Evolutionary conservation across 2,329 filamentous ascomycete species (phyloP), one percentile per base, ranked within the genome.

Genomic region (Talaromyces sp.): DNA sequence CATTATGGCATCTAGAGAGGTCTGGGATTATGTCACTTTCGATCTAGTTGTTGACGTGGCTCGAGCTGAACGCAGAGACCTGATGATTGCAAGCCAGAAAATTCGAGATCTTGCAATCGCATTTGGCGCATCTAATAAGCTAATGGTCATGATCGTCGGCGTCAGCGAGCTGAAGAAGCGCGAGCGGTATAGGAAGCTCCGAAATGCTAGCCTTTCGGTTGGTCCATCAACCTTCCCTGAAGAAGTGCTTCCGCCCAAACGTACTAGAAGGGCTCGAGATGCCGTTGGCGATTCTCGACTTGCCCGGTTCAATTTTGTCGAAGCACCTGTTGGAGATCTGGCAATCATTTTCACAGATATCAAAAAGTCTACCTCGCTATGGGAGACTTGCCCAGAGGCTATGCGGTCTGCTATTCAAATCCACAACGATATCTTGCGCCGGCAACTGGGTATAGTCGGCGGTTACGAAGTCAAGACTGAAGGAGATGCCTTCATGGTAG

Each of bases 401-500:
- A 99, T 99, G 95, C 88, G 94, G 72, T 94, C 93, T 15, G 93
- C 93, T 19, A 99, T 99, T 79, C 96, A 94, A 78, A 89, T 97
- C 70, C 95, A 99, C 83, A 99, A 99, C 77, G 93, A 97, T 72
- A 88, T 97, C 54, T 96, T 99, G 90, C 90, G 95, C 70, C 87
- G 95, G 64, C 94, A 98, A 75, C 82, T 99, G 70, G 89, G 95
- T 60, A 90, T 93, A 68, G 96, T 97, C 71, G 95, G 95, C 74
- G 95, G 95, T 1, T 99, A 97, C 74, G 95, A 99, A 80, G 95
- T 99, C 78, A 99, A 99, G 84, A 99, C 95, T 19, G 95, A 99
- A 91, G 95, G 95, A 70, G 95, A 99, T 79, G 95, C 95, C 8
- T 99, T 99, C 74, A 98, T 99, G 93, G 95, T 99, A 36, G 96